phyloP scores from a whole-genome alignment of 2,329 filamentous ascomycete genomes.

The Fusarium agapanthi region DNA sequence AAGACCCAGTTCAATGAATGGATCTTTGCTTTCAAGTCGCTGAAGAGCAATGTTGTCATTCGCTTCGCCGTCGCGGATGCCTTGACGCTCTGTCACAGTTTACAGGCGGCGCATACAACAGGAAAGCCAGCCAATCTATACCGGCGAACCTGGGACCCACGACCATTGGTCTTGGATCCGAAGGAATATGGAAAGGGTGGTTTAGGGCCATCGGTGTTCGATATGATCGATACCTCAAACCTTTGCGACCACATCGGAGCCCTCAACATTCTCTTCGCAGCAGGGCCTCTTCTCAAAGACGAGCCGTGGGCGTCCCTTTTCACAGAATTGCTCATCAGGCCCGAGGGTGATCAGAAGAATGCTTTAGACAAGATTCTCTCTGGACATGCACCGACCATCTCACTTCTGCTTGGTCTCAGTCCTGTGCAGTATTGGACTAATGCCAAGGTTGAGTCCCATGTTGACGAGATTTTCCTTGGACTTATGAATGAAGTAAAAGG shows the following conservation, averaged over 20 bases:
- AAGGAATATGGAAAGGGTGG: slow-evolving; percentile 49
- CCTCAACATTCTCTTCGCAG: slow-evolving; percentile 52
- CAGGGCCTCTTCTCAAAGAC: slow-evolving; percentile 56
- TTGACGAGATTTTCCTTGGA: slow-evolving; percentile 50
- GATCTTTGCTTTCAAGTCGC: slow-evolving; percentile 51
- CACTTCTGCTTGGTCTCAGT: slow-evolving; percentile 60
- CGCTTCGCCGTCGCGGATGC: slow-evolving; percentile 60
- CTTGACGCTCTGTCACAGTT: slow-evolving; percentile 59
- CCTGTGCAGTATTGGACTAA: slow-evolving; percentile 62
- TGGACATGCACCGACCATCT: slow-evolving; percentile 56
- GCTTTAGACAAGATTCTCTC: slow-evolving; percentile 55
- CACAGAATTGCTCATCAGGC: slow-evolving; percentile 56
- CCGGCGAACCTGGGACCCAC: slow-evolving; percentile 51
- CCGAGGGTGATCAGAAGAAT: slow-evolving; percentile 32
- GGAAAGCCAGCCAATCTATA: slow-evolving; percentile 52
- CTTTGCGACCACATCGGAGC: slow-evolving; percentile 52
- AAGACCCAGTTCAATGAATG: slow-evolving; percentile 58
- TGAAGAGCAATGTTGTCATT: slow-evolving; percentile 48
- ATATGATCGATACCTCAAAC: slow-evolving; percentile 65
- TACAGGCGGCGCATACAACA: slow-evolving; percentile 53
- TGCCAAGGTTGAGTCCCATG: slow-evolving; percentile 50
- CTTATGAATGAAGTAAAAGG: slow-evolving; percentile 13
- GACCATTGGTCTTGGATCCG: slow-evolving; percentile 53
- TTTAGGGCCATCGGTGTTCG: slow-evolving; percentile 55
- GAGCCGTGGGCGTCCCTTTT: slow-evolving; percentile 57